A percentile compares a stretch with the other conserved stretches of the same genome.
phyloP scores from a whole-genome alignment of 345 rosid genomes.

The Linum trigynum region DNA sequence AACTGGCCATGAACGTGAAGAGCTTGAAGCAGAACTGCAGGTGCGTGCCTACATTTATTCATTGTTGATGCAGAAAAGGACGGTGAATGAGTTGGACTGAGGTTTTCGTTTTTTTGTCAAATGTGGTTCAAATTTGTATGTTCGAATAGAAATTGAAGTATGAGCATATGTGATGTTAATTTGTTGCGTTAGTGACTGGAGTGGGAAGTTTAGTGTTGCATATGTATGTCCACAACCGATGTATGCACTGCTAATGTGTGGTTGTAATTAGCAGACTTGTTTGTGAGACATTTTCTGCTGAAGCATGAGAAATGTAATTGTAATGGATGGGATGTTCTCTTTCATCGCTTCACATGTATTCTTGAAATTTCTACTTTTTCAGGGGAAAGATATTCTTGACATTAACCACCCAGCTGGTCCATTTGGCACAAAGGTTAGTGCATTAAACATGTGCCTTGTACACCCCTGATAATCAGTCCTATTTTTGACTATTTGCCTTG shows the following conservation, averaged over 20 bases:
- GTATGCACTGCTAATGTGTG: no score
- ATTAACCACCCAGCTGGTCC: slow-evolving; percentile 69
- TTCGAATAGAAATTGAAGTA: not conserved
- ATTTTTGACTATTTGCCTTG: not conserved
- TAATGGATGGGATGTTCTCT: not conserved
- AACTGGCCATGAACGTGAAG: slow-evolving; percentile 8
- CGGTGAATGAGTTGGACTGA: not conserved
- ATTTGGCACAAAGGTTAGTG: slow-evolving; percentile 84
- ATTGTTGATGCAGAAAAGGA: not conserved
- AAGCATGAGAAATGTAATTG: not conserved
- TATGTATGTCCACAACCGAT: no score
- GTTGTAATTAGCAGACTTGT: no score
- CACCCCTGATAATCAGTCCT: not conserved
- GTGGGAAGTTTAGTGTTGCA: not conserved
- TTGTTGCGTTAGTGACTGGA: not conserved
- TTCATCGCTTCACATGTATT: not conserved
- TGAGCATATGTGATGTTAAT: not conserved
- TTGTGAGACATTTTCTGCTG: not conserved
- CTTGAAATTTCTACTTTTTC: not conserved
- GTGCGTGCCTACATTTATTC: not conserved
- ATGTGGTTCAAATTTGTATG: not conserved
- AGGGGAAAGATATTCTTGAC: slow-evolving; percentile 73
- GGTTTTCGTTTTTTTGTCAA: not conserved
- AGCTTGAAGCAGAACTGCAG: slow-evolving; percentile 1
- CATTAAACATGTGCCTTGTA: not conserved